These are phyloP conservation scores for Spathaspora girioi DNA, from an alignment of 805 yeast genomes.

Conservation along the genomic window DNA sequence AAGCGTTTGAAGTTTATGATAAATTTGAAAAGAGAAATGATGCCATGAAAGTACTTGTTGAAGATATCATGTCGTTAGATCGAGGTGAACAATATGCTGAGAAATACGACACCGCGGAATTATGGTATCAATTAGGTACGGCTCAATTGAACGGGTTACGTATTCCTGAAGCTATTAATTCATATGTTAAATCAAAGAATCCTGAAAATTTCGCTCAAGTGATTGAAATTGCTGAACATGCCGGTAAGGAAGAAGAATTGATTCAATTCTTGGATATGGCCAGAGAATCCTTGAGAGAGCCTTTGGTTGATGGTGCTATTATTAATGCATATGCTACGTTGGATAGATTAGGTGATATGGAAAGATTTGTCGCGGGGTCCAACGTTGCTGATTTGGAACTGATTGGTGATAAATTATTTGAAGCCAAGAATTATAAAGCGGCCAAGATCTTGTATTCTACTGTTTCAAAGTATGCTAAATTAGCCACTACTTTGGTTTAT, in stretches of 20 bases:
- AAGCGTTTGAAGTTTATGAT: conserved; percentile 89
- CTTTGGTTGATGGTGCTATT: conserved; percentile 87
- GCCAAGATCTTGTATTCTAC: conserved; percentile 84
- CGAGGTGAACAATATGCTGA: conserved; percentile 94
- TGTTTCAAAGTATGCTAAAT: conserved; percentile 90
- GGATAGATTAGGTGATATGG: conserved; percentile 74
- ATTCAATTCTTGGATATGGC: conserved; percentile 87
- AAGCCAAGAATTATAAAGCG: conserved; percentile 79
- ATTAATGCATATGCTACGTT: conserved; percentile 82
- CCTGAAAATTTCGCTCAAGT: conserved; percentile 88
- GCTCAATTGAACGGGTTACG: conserved; percentile 95
- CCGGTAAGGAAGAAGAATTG: conserved; percentile 94
- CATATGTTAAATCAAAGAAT: conserved; percentile 89
- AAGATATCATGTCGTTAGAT: conserved; percentile 89
- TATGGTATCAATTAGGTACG: conserved; percentile 94
- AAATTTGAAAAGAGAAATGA: conserved; percentile 72
- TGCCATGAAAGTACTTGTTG: conserved; percentile 89
- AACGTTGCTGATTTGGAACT: conserved; percentile 90
- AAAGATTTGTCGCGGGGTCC: conserved; percentile 75
- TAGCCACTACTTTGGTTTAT: conserved; percentile 94
- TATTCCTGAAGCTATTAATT: conserved; percentile 84
- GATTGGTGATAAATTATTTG: conserved; percentile 89
- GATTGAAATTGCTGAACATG: conserved; percentile 89
- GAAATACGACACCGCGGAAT: conserved; percentile 75
- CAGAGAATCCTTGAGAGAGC: conserved; percentile 85